Evolutionary conservation across 1,284 basidiomycete species (phyloP).

Genomic region (Ustilago nuda): DNA sequence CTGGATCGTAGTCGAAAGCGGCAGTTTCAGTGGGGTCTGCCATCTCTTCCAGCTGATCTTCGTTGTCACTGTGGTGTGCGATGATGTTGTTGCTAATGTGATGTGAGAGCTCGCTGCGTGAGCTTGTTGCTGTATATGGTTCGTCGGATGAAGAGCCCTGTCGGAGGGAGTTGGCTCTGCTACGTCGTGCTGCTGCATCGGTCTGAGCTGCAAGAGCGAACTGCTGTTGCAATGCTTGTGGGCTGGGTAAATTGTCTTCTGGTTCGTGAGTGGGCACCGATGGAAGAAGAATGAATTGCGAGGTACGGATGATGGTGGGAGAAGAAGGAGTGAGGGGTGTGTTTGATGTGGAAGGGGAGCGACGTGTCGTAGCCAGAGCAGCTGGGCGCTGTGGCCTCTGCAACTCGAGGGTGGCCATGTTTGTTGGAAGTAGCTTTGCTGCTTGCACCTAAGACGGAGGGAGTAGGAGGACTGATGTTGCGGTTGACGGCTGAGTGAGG

Average conservation of each 20-base stretch:
- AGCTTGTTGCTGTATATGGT: slow-evolving; percentile 4
- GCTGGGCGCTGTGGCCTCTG: slow-evolving; percentile 31
- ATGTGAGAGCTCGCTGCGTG: slow-evolving; percentile 10
- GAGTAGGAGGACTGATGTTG: neutral
- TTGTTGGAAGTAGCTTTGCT: neutral
- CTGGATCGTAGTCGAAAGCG: slow-evolving; percentile 10
- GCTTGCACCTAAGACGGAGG: neutral
- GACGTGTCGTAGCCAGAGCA: slow-evolving; percentile 4
- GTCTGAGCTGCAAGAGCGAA: slow-evolving; percentile 33
- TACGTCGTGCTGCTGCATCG: slow-evolving; percentile 25
- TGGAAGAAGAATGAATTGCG: slow-evolving; percentile 45
- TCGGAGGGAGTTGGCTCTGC: slow-evolving; percentile 22
- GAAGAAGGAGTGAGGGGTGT: slow-evolving; percentile 24
- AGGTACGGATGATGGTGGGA: slow-evolving; percentile 48
- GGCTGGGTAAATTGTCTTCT: slow-evolving; percentile 46
- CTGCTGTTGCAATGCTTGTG: slow-evolving; percentile 33
- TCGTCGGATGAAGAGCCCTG: slow-evolving; percentile 9
- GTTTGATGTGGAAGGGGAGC: slow-evolving; percentile 11
- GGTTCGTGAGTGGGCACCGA: slow-evolving; percentile 56
- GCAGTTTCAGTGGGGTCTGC: slow-evolving; percentile 18
- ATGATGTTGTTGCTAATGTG: slow-evolving; percentile 3
- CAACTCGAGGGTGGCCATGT: slow-evolving; percentile 41
- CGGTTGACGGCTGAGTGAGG: slow-evolving; percentile 1
- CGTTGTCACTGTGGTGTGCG: slow-evolving; percentile 11
- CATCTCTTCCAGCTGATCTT: slow-evolving; percentile 44